Evolutionary conservation across 257 asterid species (phyloP).

Genomic region (Fraxinus cuspidata): DNA sequence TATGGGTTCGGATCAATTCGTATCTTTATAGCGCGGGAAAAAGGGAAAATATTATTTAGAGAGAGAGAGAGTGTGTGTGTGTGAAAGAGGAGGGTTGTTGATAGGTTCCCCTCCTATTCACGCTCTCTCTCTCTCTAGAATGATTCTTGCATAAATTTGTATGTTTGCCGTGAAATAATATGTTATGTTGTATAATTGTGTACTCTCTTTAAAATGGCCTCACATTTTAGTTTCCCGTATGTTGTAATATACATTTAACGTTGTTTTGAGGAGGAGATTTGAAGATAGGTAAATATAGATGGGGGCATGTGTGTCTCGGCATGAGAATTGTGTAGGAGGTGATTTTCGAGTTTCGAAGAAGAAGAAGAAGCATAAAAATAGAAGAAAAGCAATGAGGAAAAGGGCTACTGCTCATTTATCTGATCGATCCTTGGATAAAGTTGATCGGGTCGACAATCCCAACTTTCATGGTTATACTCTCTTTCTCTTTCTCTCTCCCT

Average conservation of each 20-base stretch:
- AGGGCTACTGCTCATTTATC: constrained; percentile 51
- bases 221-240: neutral
- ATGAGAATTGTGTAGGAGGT: constrained; percentile 59
- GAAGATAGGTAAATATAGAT: constrained; percentile 34
- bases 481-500: neutral
- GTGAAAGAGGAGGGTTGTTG: constrained; percentile 23
- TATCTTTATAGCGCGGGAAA: constrained; percentile 26
- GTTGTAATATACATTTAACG: neutral
- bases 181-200: no score
- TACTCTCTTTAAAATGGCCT: neutral
- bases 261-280: neutral
- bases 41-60: neutral
- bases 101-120: constrained; percentile 34
- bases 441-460: neutral
- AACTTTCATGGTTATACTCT: no score
- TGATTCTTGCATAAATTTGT: constrained; percentile 7
- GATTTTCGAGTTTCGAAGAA: constrained; percentile 33
- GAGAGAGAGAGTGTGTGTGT: neutral
- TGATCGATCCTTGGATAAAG: constrained; percentile 60
- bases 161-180: constrained; percentile 29
- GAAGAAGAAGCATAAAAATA: constrained; percentile 51
- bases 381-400: constrained; percentile 47
- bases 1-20: constrained; percentile 9
- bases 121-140: constrained; percentile 41
- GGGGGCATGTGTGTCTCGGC: constrained; percentile 91